These are phyloP conservation scores for Leishmania arabica DNA, from an alignment of 208 protist species.

Conservation along the genomic window DNA sequence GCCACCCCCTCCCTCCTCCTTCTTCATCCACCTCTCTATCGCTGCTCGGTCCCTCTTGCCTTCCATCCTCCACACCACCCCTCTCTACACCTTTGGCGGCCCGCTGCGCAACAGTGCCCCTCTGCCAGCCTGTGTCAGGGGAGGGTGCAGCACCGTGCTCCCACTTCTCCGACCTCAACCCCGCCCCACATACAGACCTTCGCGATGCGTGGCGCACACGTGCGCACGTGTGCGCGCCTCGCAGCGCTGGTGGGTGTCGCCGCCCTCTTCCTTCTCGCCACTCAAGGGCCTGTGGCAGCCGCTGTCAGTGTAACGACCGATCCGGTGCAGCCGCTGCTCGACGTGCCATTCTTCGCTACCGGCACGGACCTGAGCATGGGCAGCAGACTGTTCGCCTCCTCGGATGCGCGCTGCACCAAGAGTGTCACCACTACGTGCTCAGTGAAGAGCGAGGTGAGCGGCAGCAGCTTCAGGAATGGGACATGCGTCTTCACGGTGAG, in stretches of 20 bases:
- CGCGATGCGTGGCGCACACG: not conserved
- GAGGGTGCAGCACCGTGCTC: not conserved
- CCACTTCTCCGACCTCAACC: not conserved
- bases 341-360: slow-evolving; percentile 8
- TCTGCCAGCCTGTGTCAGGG: not conserved
- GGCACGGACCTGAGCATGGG: not conserved
- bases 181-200: not conserved
- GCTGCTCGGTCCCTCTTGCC: not conserved
- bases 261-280: not conserved
- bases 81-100: not conserved
- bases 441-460: not conserved
- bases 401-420: not conserved
- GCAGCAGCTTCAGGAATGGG: slow-evolving; percentile 4
- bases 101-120: not conserved
- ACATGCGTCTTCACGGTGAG: slow-evolving; percentile 8
- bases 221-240: not conserved
- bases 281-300: too few species aligned
- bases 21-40: not conserved
- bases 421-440: not conserved
- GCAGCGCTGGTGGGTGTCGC: not conserved
- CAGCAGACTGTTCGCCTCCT: slow-evolving; percentile 4
- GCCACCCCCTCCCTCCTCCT: not conserved
- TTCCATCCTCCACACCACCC: not conserved
- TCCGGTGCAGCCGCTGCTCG: slow-evolving; percentile 8
- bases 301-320: not conserved